Conservation (phyloP, 208 protist species). For the Leishmania braziliensis region DNA sequence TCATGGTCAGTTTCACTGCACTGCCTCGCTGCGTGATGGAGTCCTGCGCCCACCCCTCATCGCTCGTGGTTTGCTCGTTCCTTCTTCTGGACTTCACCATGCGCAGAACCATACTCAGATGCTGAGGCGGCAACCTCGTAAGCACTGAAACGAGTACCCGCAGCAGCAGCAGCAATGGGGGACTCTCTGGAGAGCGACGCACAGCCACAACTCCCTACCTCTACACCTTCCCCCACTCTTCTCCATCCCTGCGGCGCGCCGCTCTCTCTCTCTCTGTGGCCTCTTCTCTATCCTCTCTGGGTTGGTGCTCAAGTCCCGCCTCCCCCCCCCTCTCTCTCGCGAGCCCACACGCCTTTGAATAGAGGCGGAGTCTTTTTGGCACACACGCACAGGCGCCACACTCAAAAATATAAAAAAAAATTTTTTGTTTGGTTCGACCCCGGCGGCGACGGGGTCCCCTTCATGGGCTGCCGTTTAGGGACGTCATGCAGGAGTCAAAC, state of each 20-base stretch:
- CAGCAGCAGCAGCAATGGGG: neutral
- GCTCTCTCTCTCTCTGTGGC: neutral
- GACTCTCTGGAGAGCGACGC: neutral
- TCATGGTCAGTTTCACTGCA: no score
- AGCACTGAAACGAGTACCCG: neutral
- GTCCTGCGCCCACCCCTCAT: neutral
- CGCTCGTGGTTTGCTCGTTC: neutral
- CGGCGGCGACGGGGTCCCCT: no score
- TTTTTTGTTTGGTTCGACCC: no score
- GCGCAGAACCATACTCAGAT: neutral
- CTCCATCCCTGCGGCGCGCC: neutral
- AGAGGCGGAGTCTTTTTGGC: neutral
- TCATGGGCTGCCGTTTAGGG: no score
- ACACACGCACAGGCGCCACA: neutral
- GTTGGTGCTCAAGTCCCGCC: neutral
- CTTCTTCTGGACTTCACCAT: neutral
- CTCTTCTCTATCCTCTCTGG: neutral
- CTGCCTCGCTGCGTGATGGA: no score
- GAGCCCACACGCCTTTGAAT: neutral
- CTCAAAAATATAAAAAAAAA: no score
- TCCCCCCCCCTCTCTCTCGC: neutral
- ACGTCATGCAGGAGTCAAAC: constrained; percentile 31
- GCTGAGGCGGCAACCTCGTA: neutral
- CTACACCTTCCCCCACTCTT: neutral
- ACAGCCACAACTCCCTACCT: neutral